These are phyloP conservation scores for Glonium stellatum DNA, from an alignment of 495 filamentous ascomycete genomes.

Conservation along the genomic window DNA sequence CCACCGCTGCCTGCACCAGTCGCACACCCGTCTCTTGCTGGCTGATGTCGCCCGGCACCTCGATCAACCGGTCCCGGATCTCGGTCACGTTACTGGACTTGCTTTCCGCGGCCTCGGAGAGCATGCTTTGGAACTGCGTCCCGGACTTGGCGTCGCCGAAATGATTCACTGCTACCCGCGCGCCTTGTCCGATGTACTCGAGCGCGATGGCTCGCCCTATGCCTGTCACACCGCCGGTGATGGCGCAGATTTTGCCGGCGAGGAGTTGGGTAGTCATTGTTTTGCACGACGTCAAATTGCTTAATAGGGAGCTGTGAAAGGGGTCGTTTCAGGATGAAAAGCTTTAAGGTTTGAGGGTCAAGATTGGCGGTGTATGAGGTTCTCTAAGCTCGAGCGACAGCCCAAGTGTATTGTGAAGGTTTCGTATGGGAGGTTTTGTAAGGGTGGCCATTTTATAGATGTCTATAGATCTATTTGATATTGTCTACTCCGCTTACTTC, in stretches of 20 bases:
- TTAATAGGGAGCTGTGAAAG: conserved; percentile 23
- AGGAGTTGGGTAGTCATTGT: conserved; percentile 29
- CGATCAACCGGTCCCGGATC: conserved; percentile 24
- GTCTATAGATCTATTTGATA: neutral
- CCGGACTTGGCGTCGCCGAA: conserved; percentile 34
- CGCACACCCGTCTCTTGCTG: conserved; percentile 34
- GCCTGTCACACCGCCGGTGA: conserved; percentile 36
- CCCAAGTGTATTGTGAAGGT: neutral
- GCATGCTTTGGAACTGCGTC: conserved; percentile 31
- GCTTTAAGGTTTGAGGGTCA: neutral
- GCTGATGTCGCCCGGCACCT: conserved; percentile 36
- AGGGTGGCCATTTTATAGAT: neutral
- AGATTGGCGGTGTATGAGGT: neutral
- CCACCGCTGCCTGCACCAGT: conserved; percentile 30
- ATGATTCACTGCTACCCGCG: conserved; percentile 37
- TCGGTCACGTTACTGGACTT: conserved; percentile 3
- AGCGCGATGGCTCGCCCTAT: conserved; percentile 39
- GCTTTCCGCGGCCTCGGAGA: conserved; percentile 25
- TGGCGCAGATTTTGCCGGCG: conserved; percentile 33
- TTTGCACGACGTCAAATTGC: conserved; percentile 61
- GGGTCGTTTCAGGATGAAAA: neutral
- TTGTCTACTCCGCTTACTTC: neutral
- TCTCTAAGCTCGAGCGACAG: neutral
- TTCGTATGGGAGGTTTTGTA: too few species aligned
- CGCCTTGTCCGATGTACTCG: conserved; percentile 37